phyloP scores from a whole-genome alignment of 2,329 filamentous ascomycete species.

The Pestalotiopsis sp. region DNA sequence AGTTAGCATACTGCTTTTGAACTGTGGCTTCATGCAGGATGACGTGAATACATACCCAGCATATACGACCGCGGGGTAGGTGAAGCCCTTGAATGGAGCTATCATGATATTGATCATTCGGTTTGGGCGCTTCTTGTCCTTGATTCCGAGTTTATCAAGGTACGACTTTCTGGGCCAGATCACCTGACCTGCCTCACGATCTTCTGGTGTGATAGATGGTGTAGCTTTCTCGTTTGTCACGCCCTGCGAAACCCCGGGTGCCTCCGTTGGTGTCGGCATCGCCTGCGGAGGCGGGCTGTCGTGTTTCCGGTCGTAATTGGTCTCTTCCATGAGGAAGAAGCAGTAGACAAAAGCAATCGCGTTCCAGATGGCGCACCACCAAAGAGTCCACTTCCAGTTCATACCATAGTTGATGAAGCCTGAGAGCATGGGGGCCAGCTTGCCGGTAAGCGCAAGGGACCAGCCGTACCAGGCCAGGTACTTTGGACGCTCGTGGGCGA shows the following conservation, averaged over 20 bases:
- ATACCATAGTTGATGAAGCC: slow-evolving; percentile 46
- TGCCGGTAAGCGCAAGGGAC: slow-evolving; percentile 41
- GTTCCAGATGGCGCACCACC: slow-evolving; percentile 42
- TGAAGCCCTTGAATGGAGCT: slow-evolving; percentile 32
- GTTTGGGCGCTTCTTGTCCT: slow-evolving; percentile 39
- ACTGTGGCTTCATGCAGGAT: background rate
- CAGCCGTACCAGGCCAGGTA: slow-evolving; percentile 46
- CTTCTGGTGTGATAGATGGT: slow-evolving; percentile 1
- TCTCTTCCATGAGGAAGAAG: slow-evolving; percentile 64
- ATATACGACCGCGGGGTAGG: slow-evolving; percentile 36
- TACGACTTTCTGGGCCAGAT: slow-evolving; percentile 38
- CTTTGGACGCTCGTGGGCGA: slow-evolving; percentile 43
- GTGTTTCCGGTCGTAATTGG: slow-evolving; percentile 48
- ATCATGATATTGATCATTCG: slow-evolving; percentile 38
- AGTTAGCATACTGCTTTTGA: background rate
- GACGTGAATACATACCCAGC: slow-evolving; percentile 31
- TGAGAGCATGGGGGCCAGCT: slow-evolving; percentile 45
- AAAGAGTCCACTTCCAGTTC: slow-evolving; percentile 46
- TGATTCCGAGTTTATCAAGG: slow-evolving; percentile 36
- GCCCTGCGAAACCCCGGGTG: background rate
- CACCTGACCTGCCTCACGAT: slow-evolving; percentile 31
- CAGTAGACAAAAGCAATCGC: slow-evolving; percentile 37
- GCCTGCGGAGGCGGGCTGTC: slow-evolving; percentile 22
- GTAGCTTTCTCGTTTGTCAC: background rate
- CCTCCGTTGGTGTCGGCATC: slow-evolving; percentile 21